Evolutionary conservation across 1,284 basidiomycete genomes (phyloP).

Genomic region (Cryptococcus jaspeensis): DNA sequence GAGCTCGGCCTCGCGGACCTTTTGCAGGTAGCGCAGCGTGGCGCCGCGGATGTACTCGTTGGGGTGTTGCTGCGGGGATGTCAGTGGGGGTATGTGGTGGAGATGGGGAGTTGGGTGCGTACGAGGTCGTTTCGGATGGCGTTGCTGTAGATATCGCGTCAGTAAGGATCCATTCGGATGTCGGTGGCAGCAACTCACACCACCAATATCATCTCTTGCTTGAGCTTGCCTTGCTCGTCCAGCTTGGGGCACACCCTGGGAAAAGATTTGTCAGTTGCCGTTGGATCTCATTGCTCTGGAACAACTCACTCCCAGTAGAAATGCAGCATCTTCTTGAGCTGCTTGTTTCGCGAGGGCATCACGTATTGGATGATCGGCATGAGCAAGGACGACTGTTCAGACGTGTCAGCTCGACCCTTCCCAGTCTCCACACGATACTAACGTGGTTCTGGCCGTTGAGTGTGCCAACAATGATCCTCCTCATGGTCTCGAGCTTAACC

Average conservation of each 20-base stretch:
- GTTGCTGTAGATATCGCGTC: slow-evolving; percentile 60
- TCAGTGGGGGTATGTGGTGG: neutral
- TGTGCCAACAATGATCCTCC: slow-evolving; percentile 91
- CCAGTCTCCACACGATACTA: slow-evolving; percentile 19
- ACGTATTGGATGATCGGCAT: slow-evolving; percentile 99
- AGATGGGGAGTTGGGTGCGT: slow-evolving; percentile 36
- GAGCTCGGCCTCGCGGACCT: slow-evolving; percentile 90
- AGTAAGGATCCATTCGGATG: slow-evolving; percentile 3
- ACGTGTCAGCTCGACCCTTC: neutral
- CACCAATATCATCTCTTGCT: slow-evolving; percentile 99
- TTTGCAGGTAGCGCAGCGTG: slow-evolving; percentile 93
- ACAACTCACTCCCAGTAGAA: slow-evolving; percentile 87
- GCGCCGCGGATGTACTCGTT: slow-evolving; percentile 99
- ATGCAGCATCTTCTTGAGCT: slow-evolving; percentile 96
- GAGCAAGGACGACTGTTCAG: slow-evolving; percentile 73
- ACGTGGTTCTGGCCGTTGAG: slow-evolving; percentile 85
- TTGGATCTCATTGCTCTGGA: neutral
- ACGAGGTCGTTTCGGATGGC: slow-evolving; percentile 96
- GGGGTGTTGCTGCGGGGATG: slow-evolving; percentile 79
- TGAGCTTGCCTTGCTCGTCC: slow-evolving; percentile 94
- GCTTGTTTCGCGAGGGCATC: slow-evolving; percentile 92
- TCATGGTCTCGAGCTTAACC: slow-evolving; percentile 93
- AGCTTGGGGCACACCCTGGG: slow-evolving; percentile 86
- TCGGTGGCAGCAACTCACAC: slow-evolving; percentile 63
- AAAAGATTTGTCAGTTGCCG: neutral